Base-by-base conservation (phyloP, 164 flowering plant genomes). In the Piper betle region DNA sequence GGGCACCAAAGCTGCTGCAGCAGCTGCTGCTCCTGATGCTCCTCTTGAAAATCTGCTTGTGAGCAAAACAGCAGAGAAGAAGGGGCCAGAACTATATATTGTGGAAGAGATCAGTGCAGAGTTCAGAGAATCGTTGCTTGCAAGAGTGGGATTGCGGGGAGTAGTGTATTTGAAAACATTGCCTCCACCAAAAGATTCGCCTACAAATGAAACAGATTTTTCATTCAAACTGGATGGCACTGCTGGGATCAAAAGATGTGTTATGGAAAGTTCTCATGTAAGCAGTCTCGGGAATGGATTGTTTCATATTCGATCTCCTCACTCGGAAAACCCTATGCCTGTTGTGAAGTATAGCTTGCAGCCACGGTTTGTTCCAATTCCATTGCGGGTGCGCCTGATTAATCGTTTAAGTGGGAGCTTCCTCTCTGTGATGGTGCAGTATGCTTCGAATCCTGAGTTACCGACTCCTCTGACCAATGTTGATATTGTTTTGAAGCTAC, bases 361-460 rank as follows among this genome's bases (percentile, higher is more conserved):
- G 20, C 99, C 99, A 9, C 82, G 86, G 48, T 62, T 75, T 60
- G 85, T 89, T 18, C 97, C 99, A 19, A 41, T 89, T 60, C 98
- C 98, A 46, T 68, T 92, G 74, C 83, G 96, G 77, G 82, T 92
- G 71, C 87, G 99, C 12, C 73, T 94, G 20, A 73, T 81, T 60
- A 78, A 81, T 70, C 86, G 99, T 10, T 87, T 73, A 55, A 87
- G 81, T 73, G 99, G 99, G 69, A 90, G 87, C 61, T 75, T 94
- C 52, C 96, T 88, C 57, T 91, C 99, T 42, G 81, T 88, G 69
- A 91, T 94, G 99, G 79, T 94, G 54, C 99, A 94, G 63, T 94
- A 88, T 74, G 91, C 71, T 37, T 80, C 93, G 0, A 88, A 86
- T 69, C 96, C 97, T 2, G 93, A 86, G 40, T 69, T 91, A 64